Evolutionary conservation across 1,284 basidiomycete species (phyloP), one percentile per base, ranked within the genome.

Genomic region (Meira miltonrushii): DNA sequence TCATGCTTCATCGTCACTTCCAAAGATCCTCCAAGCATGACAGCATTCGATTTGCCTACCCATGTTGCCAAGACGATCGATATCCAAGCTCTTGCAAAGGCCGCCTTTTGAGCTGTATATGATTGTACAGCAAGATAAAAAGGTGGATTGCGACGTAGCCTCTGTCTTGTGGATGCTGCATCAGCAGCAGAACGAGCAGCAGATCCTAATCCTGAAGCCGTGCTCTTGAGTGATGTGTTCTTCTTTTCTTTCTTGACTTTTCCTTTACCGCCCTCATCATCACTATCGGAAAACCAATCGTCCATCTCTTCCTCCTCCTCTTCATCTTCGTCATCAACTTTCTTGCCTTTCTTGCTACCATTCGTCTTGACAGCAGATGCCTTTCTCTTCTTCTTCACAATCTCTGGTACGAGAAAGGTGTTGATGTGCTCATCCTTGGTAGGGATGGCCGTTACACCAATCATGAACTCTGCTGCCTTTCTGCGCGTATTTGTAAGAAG

Each of bases 371-470:
- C 4, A 33, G 28, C 28, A 8, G 28, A 23, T 53, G 53, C 12
- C 7, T n/a, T 49, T 50, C 39, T 38, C 40, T 17, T 17, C 28
- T 58, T 54, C 28, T 33, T 33, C 8, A 33, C 28, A 48, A 96
- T 82, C 40, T 69, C 70, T 1, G 71, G 64, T 13, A 77, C 64
- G 86, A 90, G 92, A 84, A 92, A 97, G 19, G 85, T 79, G 79
- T 91, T 91, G 56, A 96, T 79, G 74, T 94, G 90, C 1, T 83
- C 81, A 13, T 83, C 74, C 37, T 85, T 81, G 1, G 87, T 88
- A 0, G 95, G 93, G 78, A 96, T 90, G 5, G 88, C 90, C 28
- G 82, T 85, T 37, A 97, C 81, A 13, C 83, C 83, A 68, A 92
- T 87, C 25, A 98, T 83, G 58, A 92, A 82, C 7, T 84, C 82